phyloP scores from a whole-genome alignment of 1,139 yeast species.

The Geotrichum siamense region DNA sequence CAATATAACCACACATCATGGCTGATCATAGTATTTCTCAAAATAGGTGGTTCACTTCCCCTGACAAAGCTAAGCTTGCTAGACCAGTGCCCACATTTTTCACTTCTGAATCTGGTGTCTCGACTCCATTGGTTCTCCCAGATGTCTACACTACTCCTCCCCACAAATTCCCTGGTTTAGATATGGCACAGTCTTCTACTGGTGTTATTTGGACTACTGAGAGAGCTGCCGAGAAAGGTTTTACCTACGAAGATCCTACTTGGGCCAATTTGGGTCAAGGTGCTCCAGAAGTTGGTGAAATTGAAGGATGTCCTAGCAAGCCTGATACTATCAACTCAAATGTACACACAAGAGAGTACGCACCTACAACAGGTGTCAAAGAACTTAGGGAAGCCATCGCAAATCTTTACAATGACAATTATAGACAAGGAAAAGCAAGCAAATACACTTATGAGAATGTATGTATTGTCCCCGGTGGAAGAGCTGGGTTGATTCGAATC shows the following conservation, averaged over 20 bases:
- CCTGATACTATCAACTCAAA: conserved; percentile 50
- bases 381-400: conserved; percentile 58
- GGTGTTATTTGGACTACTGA: conserved; percentile 69
- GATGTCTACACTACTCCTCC: conserved; percentile 29
- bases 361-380: conserved; percentile 58
- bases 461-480: conserved; percentile 63
- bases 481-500: conserved; percentile 61
- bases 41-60: conserved; percentile 14
- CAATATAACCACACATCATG: too few relatives aligned
- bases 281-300: conserved; percentile 61
- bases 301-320: conserved; percentile 55
- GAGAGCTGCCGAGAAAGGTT: conserved; percentile 57
- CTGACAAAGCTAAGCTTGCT: conserved; percentile 3
- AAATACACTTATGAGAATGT: conserved; percentile 59
- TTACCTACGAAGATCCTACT: conserved; percentile 40
- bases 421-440: conserved; percentile 45
- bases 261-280: conserved; percentile 71
- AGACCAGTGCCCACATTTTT: conserved; percentile 15
- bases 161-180: conserved; percentile 52
- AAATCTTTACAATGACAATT: conserved; percentile 50
- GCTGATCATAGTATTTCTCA: conserved; percentile 4
- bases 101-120: conserved; percentile 28
- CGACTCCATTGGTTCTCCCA: conserved; percentile 32
- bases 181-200: conserved; percentile 55
- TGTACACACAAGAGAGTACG: conserved; percentile 51